Conservation (phyloP, 1,284 basidiomycete species). For the Sanguinoderma infundibulare region DNA sequence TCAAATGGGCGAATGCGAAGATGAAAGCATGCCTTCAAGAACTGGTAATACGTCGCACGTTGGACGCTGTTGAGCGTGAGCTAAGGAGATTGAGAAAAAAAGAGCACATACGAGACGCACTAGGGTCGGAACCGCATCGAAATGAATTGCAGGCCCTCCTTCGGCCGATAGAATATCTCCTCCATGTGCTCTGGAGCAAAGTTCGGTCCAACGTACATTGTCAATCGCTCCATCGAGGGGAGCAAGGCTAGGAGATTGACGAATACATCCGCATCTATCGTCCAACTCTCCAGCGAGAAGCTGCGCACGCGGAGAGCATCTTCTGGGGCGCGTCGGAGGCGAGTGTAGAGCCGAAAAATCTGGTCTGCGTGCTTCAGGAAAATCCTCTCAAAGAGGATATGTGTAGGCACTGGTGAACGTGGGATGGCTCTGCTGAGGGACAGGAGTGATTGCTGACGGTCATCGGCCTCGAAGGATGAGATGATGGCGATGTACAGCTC, state of each 20-base stretch:
- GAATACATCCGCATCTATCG: conserved; percentile 64
- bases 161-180: conserved; percentile 52
- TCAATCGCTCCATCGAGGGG: conserved; percentile 49
- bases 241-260: conserved; percentile 59
- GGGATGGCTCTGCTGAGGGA: conserved; percentile 61
- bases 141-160: conserved; percentile 45
- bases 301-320: conserved; percentile 46
- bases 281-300: conserved; percentile 60
- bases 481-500: conserved; percentile 66
- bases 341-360: conserved; percentile 49
- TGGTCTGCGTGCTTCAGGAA: conserved; percentile 48
- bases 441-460: conserved; percentile 49
- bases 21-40: conserved; percentile 59
- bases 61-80: conserved; percentile 51
- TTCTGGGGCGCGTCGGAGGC: conserved; percentile 44
- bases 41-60: conserved; percentile 69
- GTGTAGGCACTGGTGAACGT: conserved; percentile 51
- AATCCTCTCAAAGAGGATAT: conserved; percentile 56
- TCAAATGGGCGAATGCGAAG: not conserved
- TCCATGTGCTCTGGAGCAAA: conserved; percentile 72
- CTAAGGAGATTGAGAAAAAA: not conserved
- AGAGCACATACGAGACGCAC: conserved; percentile 40
- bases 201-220: conserved; percentile 61
- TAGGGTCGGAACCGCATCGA: conserved; percentile 71
- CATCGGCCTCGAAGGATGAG: conserved; percentile 43